Evolutionary conservation across 495 filamentous ascomycete genomes (phyloP), one percentile per base, ranked within the genome.

Genomic region (Trichodelitschia bisporula): DNA sequence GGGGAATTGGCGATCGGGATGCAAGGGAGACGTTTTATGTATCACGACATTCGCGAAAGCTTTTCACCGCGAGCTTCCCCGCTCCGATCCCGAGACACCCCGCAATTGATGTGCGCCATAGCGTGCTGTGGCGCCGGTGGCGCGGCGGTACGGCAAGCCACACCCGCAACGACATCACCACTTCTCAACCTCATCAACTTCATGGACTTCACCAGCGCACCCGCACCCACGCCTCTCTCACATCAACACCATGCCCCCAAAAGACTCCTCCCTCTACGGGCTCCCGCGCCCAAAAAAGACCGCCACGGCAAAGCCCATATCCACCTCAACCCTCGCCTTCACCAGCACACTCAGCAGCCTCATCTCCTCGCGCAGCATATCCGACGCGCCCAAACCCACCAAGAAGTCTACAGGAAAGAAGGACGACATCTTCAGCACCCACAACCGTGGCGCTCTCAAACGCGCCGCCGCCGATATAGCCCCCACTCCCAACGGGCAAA

Each of bases 321-420:
- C 69, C 18, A 66, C 76, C 27, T 72, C 72, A 32, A 74, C 66
- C 38, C 67, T 89, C 31, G 63, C 72, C 42, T 92, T 93, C 53
- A 62, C 70, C 19, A 37, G 38, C n/a, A 11, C 32, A 18, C 44
- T 49, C 36, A 40, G 36, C 28, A 24, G 21, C 23, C 47, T 48
- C 32, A 44, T 49, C 36, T 23, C 43, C 10, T 39, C 42, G 21
- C 15, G 11, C 27, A 8, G 6, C 6, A 15, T 13, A 4, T 30
- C 38, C 34, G 38, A 56, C 18, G 34, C 50, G 29, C 32, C 54
- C 12, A 43, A 45, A 4, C 36, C 44, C 3, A 34, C 46, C 10
- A 41, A 51, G 31, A 39, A 57, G 15, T 43, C 50, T 13, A 37
- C 57, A 9, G 72, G 62, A 24, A 48, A 48, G 14, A 83, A 78